Evolutionary conservation across 2,329 filamentous ascomycete species (phyloP), one percentile per base, ranked within the genome.

Genomic region (Plenodomus biglobosus): DNA sequence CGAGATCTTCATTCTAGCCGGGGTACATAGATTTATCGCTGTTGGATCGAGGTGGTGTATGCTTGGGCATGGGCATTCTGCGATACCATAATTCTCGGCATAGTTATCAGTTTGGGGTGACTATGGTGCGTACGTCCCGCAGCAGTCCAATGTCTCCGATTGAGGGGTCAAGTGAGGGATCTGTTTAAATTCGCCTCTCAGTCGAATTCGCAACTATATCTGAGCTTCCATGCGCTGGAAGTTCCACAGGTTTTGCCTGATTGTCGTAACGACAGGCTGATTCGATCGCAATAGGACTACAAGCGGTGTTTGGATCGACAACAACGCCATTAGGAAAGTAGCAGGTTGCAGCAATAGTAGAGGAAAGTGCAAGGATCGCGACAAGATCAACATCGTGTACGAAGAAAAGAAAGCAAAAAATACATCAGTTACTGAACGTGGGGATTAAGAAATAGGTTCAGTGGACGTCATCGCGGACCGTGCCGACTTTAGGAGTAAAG

Each of bases 191-290:
- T 6, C 7, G 27, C 27, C 3, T 32, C 27, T 32, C 27, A 15
- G 3, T 32, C 27, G 27, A 32, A 3, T 32, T 32, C 15, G 13
- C 27, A 15, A 15, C 27, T 8, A 15, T 11, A 15, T 3, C 8
- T 8, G 27, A 15, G 13, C 11, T 10, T 11, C 27, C 27, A 3
- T 3, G 15, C 15, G 13, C 27, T 32, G 27, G 8, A 3, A 32
- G 11, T 32, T 32, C 27, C 3, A 32, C 11, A 11, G 27, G 27
- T 32, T 15, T 7, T 11, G 64, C 62, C 53, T 67, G 64, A 15
- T 57, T 50, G 13, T 64, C 52, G 36, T 49, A 67, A 41, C 64
- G 66, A 43, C 61, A 67, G 1, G 56, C 52, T 8, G 61, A 64
- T 3, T 62, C 62, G 21, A 57, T 40, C 13, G 53, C 54, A 24